phyloP scores from a whole-genome alignment of 1,139 yeast species.

The Pichia sp. region DNA sequence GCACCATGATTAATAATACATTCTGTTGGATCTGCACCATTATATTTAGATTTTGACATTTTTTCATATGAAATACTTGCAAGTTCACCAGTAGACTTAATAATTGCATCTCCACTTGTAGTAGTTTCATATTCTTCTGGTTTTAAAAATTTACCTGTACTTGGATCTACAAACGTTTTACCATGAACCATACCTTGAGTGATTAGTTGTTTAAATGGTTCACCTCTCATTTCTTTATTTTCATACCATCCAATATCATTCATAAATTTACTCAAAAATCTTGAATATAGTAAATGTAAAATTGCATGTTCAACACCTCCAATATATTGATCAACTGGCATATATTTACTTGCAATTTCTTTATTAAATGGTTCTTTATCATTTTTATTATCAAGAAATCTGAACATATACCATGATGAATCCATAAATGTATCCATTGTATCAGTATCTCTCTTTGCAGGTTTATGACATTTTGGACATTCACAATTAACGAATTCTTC shows the following conservation, averaged over 20 bases:
- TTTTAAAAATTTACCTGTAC: slow-evolving; percentile 64
- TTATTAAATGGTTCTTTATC: slow-evolving; percentile 43
- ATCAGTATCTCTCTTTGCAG: slow-evolving; percentile 86
- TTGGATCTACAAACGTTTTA: slow-evolving; percentile 68
- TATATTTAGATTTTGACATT: slow-evolving; percentile 93
- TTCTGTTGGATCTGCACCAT: slow-evolving; percentile 85
- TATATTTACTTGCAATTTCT: slow-evolving; percentile 43
- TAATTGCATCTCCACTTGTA: slow-evolving; percentile 37
- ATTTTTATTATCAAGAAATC: slow-evolving; percentile 75
- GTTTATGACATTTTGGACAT: slow-evolving; percentile 76
- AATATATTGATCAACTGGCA: slow-evolving; percentile 86
- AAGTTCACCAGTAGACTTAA: slow-evolving; percentile 42
- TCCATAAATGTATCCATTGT: slow-evolving; percentile 99
- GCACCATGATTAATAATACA: slow-evolving; percentile 83
- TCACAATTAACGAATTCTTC: slow-evolving; percentile 64
- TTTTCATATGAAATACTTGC: slow-evolving; percentile 70
- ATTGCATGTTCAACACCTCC: slow-evolving; percentile 98
- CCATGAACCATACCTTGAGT: slow-evolving; percentile 99
- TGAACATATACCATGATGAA: slow-evolving; percentile 91
- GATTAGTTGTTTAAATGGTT: slow-evolving; percentile 72
- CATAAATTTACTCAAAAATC: slow-evolving; percentile 79
- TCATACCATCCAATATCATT: slow-evolving; percentile 57
- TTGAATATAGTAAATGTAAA: slow-evolving; percentile 74
- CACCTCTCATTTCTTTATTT: slow-evolving; percentile 44
- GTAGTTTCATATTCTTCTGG: slow-evolving; percentile 61